Percentiles rank a stretch among this genome's conserved stretches.
These are phyloP conservation scores for Gossypium rotundifolium DNA, from an alignment of 345 rosid species.

Conservation along the genomic window DNA sequence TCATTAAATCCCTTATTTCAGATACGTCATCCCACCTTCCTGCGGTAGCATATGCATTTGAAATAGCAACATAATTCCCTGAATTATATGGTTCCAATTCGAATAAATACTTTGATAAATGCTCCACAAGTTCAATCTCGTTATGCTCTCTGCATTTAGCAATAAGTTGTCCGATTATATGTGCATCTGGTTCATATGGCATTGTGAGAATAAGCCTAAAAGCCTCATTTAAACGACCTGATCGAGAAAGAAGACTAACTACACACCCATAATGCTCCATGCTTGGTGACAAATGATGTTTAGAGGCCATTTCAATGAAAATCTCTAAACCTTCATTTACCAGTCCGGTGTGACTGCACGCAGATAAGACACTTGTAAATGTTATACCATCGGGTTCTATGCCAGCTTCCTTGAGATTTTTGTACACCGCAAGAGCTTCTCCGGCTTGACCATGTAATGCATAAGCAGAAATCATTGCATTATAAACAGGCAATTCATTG, in stretches of 20 bases:
- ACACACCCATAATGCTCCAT: slow-evolving; percentile 53
- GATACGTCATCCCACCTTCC: slow-evolving; percentile 46
- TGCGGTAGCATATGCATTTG: slow-evolving; percentile 47
- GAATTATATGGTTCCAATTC: slow-evolving; percentile 41
- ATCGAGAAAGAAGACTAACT: slow-evolving; percentile 37
- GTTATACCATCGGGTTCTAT: slow-evolving; percentile 45
- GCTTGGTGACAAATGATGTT: slow-evolving; percentile 26
- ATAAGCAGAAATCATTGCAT: slow-evolving; percentile 48
- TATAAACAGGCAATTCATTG: slow-evolving; percentile 38
- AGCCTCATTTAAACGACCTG: slow-evolving; percentile 38
- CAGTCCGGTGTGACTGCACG: slow-evolving; percentile 38
- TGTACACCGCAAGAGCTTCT: slow-evolving; percentile 33
- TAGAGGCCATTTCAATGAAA: slow-evolving; percentile 29
- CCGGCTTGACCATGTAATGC: slow-evolving; percentile 34
- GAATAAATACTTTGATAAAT: slow-evolving; percentile 25
- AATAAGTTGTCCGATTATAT: slow-evolving; percentile 39
- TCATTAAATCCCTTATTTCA: slow-evolving; percentile 43
- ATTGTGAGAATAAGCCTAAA: slow-evolving; percentile 27
- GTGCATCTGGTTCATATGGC: slow-evolving; percentile 46
- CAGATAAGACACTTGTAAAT: slow-evolving; percentile 38
- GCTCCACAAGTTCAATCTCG: slow-evolving; percentile 34
- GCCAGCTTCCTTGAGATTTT: slow-evolving; percentile 22
- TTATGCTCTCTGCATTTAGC: slow-evolving; percentile 32
- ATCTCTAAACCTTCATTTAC: slow-evolving; percentile 34
- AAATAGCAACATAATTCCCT: slow-evolving; percentile 45